Evolutionary conservation across 306 rosid species (phyloP), one percentile per base, ranked within the genome.

Genomic region (Vachellia pachyceras): DNA sequence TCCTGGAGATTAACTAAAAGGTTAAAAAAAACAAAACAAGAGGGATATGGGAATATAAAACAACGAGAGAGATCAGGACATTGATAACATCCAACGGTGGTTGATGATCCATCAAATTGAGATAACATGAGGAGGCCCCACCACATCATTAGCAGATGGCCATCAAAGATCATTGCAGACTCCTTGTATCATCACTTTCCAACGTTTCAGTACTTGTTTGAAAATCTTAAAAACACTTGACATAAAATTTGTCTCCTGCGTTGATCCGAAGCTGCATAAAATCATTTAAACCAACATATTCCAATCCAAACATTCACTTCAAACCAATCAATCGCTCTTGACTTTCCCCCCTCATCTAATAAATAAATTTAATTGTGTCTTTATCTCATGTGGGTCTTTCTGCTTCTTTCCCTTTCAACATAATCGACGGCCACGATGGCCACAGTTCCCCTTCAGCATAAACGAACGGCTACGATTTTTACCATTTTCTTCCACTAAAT

Each of bases 21-120:
- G n/a, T n/a, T n/a, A n/a, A n/a, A n/a, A n/a, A n/a, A n/a, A n/a
- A n/a, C n/a, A n/a, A n/a, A n/a, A n/a, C n/a, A n/a, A n/a, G n/a
- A n/a, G n/a, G n/a, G n/a, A n/a, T n/a, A n/a, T n/a, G 54, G 13
- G 54, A 47, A n/a, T n/a, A 47, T 47, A 11, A 47, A 47, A 47
- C 54, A 47, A 47, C n/a, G 5, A 13, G 33, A 7, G 11, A 18
- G 40, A 40, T 67, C 15, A 67, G 8, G 1, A n/a, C 14, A 68
- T 9, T 18, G 29, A 20, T 23, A 10, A 80, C 4, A 72, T 77
- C 80, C 1, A 35, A 84, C 78, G 87, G 85, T 78, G 33, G 82
- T 17, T 18, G 70, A 41, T 55, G 60, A 66, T 8, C 50, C 25
- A 83, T 78, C 64, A n/a, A 54, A 47, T 14, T 6, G 60, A 77